A percentile compares a stretch with the other conserved stretches of the same genome.
Conservation (phyloP, 148 eudicot species). For the Vaccinium vitisidaea region DNA sequence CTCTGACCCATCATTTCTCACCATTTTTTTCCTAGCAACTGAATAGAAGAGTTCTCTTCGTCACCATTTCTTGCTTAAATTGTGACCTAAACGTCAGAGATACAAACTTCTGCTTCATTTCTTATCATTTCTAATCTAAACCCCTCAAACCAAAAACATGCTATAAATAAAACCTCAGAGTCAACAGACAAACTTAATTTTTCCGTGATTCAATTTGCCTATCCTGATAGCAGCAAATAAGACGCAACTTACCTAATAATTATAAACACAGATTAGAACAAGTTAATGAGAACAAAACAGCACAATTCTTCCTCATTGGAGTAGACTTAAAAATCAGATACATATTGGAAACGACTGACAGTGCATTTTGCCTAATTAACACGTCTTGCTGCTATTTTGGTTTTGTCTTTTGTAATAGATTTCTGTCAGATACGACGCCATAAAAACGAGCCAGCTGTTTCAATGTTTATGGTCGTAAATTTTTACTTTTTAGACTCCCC, state of each 20-base stretch:
- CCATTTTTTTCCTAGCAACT: neutral
- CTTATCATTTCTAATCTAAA: neutral
- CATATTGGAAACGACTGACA: no score
- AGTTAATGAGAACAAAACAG: neutral
- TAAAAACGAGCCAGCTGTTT: no score
- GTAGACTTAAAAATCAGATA: no score
- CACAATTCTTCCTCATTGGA: neutral
- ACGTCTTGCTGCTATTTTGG: no score
- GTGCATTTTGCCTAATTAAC: no score
- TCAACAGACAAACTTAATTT: neutral
- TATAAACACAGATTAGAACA: neutral
- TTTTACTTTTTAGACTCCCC: no score
- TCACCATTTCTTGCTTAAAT: neutral
- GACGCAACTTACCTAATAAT: neutral
- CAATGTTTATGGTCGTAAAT: no score
- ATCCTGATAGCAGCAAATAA: neutral
- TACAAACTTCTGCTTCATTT: neutral
- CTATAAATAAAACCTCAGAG: neutral
- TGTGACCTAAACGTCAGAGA: neutral
- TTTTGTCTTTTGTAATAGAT: no score
- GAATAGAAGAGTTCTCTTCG: neutral
- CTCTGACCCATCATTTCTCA: no score
- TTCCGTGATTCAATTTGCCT: neutral
- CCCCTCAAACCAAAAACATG: neutral
- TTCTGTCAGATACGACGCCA: no score